Conservation (phyloP, 495 filamentous ascomycete species). For the Venustampulla echinocandica region DNA sequence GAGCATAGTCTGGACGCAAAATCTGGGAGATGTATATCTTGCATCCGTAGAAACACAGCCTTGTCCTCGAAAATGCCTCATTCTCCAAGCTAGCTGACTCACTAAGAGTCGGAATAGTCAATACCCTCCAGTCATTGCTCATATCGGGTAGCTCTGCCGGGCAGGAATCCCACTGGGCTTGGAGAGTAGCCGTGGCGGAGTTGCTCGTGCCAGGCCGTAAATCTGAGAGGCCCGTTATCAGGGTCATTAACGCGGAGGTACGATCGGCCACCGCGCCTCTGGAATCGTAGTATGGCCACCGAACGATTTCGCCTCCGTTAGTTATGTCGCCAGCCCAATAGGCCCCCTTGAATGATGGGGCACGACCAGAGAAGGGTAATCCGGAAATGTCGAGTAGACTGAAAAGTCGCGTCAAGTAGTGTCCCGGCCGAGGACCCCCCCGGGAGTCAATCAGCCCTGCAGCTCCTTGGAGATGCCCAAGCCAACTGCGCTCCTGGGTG, state of each 20-base stretch:
- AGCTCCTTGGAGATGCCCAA: constrained; percentile 20
- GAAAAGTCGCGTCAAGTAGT: constrained; percentile 17
- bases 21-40: constrained; percentile 19
- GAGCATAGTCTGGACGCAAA: constrained; percentile 10
- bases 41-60: constrained; percentile 15
- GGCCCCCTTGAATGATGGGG: constrained; percentile 16
- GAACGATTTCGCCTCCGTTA: neutral
- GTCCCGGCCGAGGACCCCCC: constrained; percentile 14
- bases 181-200: constrained; percentile 5
- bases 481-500: constrained; percentile 16
- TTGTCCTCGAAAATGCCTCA: constrained; percentile 20
- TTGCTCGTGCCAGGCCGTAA: constrained; percentile 17
- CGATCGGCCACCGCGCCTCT: constrained; percentile 9
- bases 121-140: constrained; percentile 18
- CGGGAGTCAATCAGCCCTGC: constrained; percentile 20
- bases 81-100: constrained; percentile 18
- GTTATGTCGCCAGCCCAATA: constrained; percentile 17
- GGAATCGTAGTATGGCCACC: constrained; percentile 14
- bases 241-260: constrained; percentile 18
- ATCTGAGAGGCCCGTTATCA: constrained; percentile 14
- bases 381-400: constrained; percentile 21
- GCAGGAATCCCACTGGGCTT: constrained; percentile 12
- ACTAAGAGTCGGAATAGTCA: constrained; percentile 9
- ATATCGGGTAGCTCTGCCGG: constrained; percentile 13
- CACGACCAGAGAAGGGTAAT: constrained; percentile 12